Evolutionary conservation across 1,284 basidiomycete genomes (phyloP), one percentile per base, ranked within the genome.

Genomic region (Trametes polyzona): DNA sequence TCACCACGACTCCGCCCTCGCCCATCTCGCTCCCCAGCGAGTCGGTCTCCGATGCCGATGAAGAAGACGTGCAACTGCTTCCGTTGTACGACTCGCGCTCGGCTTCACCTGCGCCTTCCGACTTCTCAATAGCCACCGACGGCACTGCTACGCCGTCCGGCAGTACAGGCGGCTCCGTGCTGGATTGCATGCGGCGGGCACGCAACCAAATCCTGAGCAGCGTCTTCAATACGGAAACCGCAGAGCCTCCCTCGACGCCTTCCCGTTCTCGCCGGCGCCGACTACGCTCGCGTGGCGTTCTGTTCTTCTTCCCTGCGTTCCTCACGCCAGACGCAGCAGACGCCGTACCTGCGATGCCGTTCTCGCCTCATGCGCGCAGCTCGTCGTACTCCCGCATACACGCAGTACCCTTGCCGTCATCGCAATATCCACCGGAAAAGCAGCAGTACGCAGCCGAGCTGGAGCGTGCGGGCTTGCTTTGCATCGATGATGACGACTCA

Each of bases 221-320:
- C 30, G 62, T 81, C 21, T 76, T 83, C 37, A 72, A 71, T 24
- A 63, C 74, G 26, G 73, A 76, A 44, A 67, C 69, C 30, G 69
- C 68, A 17, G 72, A 74, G 3, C 59, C 50, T 5, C 65, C 61
- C 10, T 58, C 61, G 46, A 63, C 47, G 70, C 79, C 35, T 75
- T 80, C 51, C 75, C 79, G 27, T 76, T 78, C 59, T 62, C 76
- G 56, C 76, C 71, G 76, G 39, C 75, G 81, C 57, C 76, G 81
- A 40, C 78, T 77, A 32, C 76, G 79, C 30, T 78, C 78, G 47
- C 79, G 85, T 35, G 86, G 87, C 29, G 83, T 90, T 32, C 73
- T 92, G 52, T 92, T 91, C 74, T 92, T 93, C 78, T 80, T 93
- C 43, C 90, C 90, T 32, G 88, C 90, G n/a, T 86, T 90, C 64